A percentile compares a stretch with the other conserved stretches of the same genome.
These are phyloP conservation scores for Porphyrellus cyaneotinctus DNA, from an alignment of 768 basidiomycete species.

Conservation along the genomic window DNA sequence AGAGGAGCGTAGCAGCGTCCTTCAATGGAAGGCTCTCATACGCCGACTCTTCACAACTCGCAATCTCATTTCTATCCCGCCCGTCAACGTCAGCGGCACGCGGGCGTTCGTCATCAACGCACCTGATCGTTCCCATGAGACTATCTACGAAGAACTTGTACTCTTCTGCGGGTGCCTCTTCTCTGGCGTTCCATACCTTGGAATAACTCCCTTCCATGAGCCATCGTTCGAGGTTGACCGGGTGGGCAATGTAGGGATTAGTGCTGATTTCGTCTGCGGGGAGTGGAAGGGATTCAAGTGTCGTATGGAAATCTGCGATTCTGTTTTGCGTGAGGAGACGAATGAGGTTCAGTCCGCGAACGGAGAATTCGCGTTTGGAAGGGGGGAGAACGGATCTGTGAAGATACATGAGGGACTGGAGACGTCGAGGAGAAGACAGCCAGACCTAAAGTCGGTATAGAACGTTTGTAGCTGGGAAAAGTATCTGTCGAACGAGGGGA, in stretches of 20 bases:
- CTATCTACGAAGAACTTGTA: slow-evolving; percentile 94
- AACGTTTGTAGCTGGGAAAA: slow-evolving; percentile 88
- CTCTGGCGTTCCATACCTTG: slow-evolving; percentile 95
- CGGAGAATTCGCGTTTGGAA: slow-evolving; percentile 82
- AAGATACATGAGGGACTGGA: slow-evolving; percentile 1
- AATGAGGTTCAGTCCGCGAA: slow-evolving; percentile 92
- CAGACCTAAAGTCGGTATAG: slow-evolving; percentile 81
- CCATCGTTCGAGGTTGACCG: slow-evolving; percentile 92
- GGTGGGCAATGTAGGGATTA: slow-evolving; percentile 76
- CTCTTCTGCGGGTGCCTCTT: slow-evolving; percentile 88
- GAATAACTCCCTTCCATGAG: slow-evolving; percentile 99
- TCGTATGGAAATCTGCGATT: slow-evolving; percentile 96
- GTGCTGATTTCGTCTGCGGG: slow-evolving; percentile 62
- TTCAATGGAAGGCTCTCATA: slow-evolving; percentile 88
- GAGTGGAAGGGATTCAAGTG: slow-evolving; percentile 82
- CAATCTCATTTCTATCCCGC: slow-evolving; percentile 81
- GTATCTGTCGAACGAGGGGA: slow-evolving; percentile 93
- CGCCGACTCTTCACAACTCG: slow-evolving; percentile 91
- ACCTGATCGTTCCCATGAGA: slow-evolving; percentile 93
- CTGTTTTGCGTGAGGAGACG: slow-evolving; percentile 92
- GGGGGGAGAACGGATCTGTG: slow-evolving; percentile 69
- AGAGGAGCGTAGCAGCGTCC: slow-evolving; percentile 86
- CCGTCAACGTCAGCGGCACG: background rate
- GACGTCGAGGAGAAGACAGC: slow-evolving; percentile 1
- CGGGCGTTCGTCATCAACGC: slow-evolving; percentile 11